Conservation (phyloP, 208 protist species). For the Vickermania ingenoplastis region DNA sequence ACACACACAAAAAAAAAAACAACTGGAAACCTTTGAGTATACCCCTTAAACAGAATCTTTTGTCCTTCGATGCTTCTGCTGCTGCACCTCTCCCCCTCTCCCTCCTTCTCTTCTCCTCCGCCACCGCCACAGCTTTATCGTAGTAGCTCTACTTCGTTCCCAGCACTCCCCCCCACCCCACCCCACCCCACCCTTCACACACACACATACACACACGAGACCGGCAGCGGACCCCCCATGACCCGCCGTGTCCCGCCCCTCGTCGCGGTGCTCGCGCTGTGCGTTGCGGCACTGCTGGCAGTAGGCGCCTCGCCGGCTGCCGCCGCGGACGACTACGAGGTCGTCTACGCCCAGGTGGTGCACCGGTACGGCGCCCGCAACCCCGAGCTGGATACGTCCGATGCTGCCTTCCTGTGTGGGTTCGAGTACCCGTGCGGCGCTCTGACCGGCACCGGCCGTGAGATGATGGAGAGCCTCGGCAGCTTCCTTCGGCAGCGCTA, state of each 20-base stretch:
- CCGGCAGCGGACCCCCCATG: neutral
- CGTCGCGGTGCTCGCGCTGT: neutral
- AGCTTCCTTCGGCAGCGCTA: conserved; percentile 28
- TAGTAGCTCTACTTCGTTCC: no score
- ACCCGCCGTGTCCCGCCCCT: neutral
- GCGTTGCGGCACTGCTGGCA: neutral
- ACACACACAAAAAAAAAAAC: no score
- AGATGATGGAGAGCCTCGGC: conserved; percentile 28
- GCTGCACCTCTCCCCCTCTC: no score
- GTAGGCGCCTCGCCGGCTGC: neutral
- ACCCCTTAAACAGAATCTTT: no score
- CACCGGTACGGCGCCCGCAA: conserved; percentile 48
- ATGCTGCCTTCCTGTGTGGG: conserved; percentile 25
- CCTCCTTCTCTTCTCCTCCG: no score
- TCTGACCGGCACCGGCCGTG: conserved; percentile 23
- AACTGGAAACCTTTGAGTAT: no score
- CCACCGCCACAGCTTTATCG: no score
- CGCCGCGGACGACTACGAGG: conserved; percentile 1
- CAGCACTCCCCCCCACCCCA: no score
- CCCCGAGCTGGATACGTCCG: conserved; percentile 1
- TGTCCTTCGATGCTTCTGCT: no score
- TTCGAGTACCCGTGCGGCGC: conserved; percentile 28
- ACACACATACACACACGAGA: neutral
- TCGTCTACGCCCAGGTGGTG: conserved; percentile 24
- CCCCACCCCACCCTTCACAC: no score